Percentiles rank a stretch among this genome's conserved stretches.
phyloP scores from a whole-genome alignment of 495 filamentous ascomycete genomes.

The Penicillium steckii region DNA sequence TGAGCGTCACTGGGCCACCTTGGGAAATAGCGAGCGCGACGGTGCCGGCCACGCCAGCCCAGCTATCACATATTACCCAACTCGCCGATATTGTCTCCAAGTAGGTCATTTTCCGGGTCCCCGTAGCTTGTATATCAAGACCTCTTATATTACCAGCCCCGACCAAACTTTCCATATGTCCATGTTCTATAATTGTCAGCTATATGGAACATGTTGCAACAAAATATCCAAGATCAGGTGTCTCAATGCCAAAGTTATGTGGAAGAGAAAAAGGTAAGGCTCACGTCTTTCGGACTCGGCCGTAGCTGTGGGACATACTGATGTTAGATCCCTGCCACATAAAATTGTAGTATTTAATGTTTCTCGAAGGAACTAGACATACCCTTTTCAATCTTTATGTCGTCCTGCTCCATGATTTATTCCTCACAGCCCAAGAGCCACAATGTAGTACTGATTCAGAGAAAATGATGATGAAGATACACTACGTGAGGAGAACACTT shows the following conservation, averaged over 20 bases:
- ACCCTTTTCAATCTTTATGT: not conserved
- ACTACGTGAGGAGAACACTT: not conserved
- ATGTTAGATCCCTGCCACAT: too few species aligned
- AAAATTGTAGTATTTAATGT: too few species aligned
- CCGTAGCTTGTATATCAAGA: not conserved
- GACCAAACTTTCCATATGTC: not conserved
- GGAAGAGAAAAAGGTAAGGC: too few species aligned
- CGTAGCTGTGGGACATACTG: not conserved
- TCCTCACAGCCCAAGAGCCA: too few species aligned
- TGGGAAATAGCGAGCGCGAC: slow-evolving; percentile 21
- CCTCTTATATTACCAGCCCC: slow-evolving; percentile 6
- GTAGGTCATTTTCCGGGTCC: slow-evolving; percentile 6
- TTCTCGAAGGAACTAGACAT: too few species aligned
- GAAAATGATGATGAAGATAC: not conserved
- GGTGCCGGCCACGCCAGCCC: slow-evolving; percentile 24
- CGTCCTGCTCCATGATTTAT: not conserved
- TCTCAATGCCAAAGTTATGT: too few species aligned
- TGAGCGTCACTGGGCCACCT: slow-evolving; percentile 25
- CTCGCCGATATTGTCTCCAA: slow-evolving; percentile 14
- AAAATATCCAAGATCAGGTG: too few species aligned
- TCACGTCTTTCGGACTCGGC: not conserved
- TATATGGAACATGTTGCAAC: too few species aligned
- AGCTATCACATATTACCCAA: slow-evolving; percentile 23
- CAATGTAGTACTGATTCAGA: not conserved
- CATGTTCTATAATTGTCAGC: not conserved